A percentile compares a stretch with the other conserved stretches of the same genome.
Conservation (phyloP, 768 basidiomycete genomes). For the Cyclocybe cylindracea region DNA sequence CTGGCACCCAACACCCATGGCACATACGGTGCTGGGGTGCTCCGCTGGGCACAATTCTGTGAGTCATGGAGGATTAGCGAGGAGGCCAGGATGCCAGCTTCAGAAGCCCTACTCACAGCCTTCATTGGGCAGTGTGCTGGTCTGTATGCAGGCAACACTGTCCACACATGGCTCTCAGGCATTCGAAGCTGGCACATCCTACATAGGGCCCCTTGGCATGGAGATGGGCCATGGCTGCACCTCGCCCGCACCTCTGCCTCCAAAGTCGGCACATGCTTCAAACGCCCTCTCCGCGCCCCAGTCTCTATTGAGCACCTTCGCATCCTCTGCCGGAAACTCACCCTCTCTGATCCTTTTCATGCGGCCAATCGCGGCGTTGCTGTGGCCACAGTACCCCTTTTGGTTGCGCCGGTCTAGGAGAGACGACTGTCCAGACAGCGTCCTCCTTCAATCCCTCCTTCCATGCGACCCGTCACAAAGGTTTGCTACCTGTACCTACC, state of each 20-base stretch:
- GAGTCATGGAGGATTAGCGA: slow-evolving; percentile 28
- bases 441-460: background rate
- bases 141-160: slow-evolving; percentile 15
- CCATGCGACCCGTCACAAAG: background rate
- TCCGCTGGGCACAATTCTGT: slow-evolving; percentile 38
- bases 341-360: slow-evolving; percentile 25
- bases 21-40: slow-evolving; percentile 35
- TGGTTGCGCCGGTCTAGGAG: slow-evolving; percentile 30
- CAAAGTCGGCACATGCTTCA: slow-evolving; percentile 20
- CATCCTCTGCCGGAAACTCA: slow-evolving; percentile 18
- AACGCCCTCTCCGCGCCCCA: slow-evolving; percentile 24
- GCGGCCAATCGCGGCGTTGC: slow-evolving; percentile 38
- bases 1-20: slow-evolving; percentile 20
- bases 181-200: slow-evolving; percentile 36
- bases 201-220: slow-evolving; percentile 35
- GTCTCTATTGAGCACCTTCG: slow-evolving; percentile 35
- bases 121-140: slow-evolving; percentile 21
- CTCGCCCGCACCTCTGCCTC: slow-evolving; percentile 12
- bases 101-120: slow-evolving; percentile 24
- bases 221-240: slow-evolving; percentile 25
- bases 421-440: slow-evolving; percentile 18
- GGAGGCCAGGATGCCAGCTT: slow-evolving; percentile 31
- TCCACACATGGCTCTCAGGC: slow-evolving; percentile 35
- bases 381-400: slow-evolving; percentile 33
- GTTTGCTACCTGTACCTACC: too few species aligned